Evolutionary conservation across 805 yeast genomes (phyloP).

Genomic region (Clavispora vitiphila): DNA sequence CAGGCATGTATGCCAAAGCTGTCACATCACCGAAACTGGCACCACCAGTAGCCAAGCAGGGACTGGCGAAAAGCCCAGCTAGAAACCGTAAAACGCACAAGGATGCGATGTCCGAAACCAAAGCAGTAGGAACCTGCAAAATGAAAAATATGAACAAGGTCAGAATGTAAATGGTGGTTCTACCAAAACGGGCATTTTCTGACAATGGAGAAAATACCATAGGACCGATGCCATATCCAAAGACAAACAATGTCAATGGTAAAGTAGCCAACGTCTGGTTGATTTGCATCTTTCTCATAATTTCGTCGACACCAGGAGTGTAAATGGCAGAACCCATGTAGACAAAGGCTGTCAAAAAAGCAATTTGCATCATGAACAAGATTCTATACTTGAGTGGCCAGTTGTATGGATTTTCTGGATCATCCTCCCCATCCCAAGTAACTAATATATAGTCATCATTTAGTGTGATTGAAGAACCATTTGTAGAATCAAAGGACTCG

Average conservation of each 20-base stretch:
- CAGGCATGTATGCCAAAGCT: slow-evolving; percentile 35
- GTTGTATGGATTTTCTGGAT: slow-evolving; percentile 53
- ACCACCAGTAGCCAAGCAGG: slow-evolving; percentile 54
- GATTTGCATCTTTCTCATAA: slow-evolving; percentile 42
- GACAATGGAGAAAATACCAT: slow-evolving; percentile 54
- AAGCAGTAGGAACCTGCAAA: slow-evolving; percentile 53
- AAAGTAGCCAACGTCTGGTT: slow-evolving; percentile 41
- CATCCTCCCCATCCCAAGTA: slow-evolving; percentile 39
- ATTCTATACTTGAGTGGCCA: slow-evolving; percentile 44
- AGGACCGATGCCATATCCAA: slow-evolving; percentile 61
- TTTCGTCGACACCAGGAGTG: slow-evolving; percentile 46
- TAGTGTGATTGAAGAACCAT: not conserved
- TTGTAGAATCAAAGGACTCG: not conserved
- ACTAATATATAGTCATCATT: slow-evolving; percentile 11
- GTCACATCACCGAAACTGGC: slow-evolving; percentile 51
- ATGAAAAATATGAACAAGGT: slow-evolving; percentile 44
- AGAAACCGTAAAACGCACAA: slow-evolving; percentile 46
- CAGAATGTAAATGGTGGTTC: slow-evolving; percentile 45
- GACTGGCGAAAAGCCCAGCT: slow-evolving; percentile 51
- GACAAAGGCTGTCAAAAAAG: slow-evolving; percentile 44
- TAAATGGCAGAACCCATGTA: slow-evolving; percentile 54
- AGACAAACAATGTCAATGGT: slow-evolving; percentile 49
- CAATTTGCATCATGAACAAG: slow-evolving; percentile 33
- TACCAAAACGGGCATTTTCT: slow-evolving; percentile 49
- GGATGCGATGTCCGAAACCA: slow-evolving; percentile 44